Evolutionary conservation across 2,329 filamentous ascomycete species (phyloP).

Genomic region (Penicillium sp.): DNA sequence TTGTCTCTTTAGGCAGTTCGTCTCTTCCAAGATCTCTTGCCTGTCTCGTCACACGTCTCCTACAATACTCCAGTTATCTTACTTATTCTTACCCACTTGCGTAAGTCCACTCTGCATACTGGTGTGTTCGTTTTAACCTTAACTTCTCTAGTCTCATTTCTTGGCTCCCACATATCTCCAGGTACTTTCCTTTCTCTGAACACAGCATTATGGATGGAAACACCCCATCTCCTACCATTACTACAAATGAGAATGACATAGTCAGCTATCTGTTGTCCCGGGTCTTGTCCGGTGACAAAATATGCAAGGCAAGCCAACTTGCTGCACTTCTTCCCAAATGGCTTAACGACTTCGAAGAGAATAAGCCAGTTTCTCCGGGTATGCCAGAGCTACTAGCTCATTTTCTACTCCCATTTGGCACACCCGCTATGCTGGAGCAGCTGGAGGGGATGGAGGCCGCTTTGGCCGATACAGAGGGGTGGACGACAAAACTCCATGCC

Average conservation of each 20-base stretch:
- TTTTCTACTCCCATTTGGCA: background rate
- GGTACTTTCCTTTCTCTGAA: background rate
- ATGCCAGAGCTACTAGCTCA: background rate
- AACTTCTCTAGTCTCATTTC: background rate
- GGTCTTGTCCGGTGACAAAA: background rate
- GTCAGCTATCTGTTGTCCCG: background rate
- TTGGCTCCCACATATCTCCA: background rate
- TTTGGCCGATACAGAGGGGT: background rate
- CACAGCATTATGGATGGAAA: background rate
- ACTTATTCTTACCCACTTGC: background rate
- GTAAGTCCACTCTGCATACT: background rate
- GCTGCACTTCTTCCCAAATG: background rate
- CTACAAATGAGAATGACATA: background rate
- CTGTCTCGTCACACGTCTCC: background rate
- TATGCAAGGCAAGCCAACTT: background rate
- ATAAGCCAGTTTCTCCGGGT: background rate
- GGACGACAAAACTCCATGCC: background rate
- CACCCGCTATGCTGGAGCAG: background rate
- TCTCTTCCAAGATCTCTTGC: background rate
- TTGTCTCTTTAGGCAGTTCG: background rate
- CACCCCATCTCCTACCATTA: background rate
- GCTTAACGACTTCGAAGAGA: background rate
- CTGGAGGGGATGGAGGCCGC: background rate
- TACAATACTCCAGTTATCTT: background rate
- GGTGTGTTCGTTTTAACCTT: background rate